phyloP scores from a whole-genome alignment of 2,329 filamentous ascomycete species.

The Plectosphaerella plurivora region DNA sequence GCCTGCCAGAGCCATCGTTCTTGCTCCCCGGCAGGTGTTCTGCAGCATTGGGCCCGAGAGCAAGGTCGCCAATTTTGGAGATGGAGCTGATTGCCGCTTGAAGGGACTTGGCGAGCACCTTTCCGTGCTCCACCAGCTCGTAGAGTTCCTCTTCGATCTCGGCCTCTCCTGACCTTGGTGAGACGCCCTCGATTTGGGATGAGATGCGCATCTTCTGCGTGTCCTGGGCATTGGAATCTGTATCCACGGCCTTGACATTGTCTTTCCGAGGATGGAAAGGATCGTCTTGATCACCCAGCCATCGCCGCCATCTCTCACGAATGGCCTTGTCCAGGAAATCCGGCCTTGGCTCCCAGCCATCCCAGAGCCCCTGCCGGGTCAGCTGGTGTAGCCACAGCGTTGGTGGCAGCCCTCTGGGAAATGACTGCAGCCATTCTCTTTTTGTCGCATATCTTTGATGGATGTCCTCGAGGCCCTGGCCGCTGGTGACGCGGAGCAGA shows the following conservation, averaged over 20 bases:
- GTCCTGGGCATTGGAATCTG: no score
- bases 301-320: constrained; percentile 11
- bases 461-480: constrained; percentile 35
- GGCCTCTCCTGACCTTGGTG: background rate
- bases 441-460: constrained; percentile 26
- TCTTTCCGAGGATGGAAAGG: constrained; percentile 1
- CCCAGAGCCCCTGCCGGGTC: constrained; percentile 12
- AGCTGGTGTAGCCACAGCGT: constrained; percentile 32
- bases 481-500: constrained; percentile 42
- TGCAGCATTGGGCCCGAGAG: no score
- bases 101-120: background rate
- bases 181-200: no score
- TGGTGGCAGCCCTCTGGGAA: constrained; percentile 32
- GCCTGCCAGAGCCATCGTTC: background rate
- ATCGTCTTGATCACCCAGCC: constrained; percentile 9
- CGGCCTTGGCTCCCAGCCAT: constrained; percentile 11
- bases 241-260: no score
- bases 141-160: background rate
- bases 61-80: no score
- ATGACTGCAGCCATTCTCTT: constrained; percentile 31
- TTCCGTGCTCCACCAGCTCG: background rate
- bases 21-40: no score
- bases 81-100: background rate
- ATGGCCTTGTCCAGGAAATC: constrained; percentile 8
- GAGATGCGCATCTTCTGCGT: no score